Evolutionary conservation across 371 early-diverging fungal species (phyloP).

Genomic region (Syncephalis plumigaleata): DNA sequence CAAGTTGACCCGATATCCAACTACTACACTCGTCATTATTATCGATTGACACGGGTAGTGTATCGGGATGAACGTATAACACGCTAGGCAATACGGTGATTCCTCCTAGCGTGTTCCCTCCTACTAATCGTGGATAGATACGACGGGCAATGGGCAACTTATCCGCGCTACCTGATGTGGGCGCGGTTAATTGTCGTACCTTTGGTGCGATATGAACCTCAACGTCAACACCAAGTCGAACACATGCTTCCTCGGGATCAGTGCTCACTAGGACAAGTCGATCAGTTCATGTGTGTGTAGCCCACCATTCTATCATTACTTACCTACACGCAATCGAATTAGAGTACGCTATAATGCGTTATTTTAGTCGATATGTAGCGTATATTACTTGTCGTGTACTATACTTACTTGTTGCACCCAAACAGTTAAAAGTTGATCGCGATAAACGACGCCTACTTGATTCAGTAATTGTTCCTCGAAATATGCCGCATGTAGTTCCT

Average conservation of each 20-base stretch:
- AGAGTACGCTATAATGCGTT: no score
- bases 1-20: no score
- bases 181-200: conserved; percentile 14
- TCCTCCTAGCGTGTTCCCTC: no score
- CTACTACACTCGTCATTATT: not conserved
- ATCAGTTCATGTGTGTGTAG: no score
- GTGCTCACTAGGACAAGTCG: conserved; percentile 40
- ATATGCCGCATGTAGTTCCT: conserved; percentile 66
- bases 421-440: conserved; percentile 43
- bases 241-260: conserved; percentile 28
- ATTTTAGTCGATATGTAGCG: no score
- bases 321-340: conserved; percentile 23
- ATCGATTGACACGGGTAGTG: not conserved
- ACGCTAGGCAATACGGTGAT: not conserved
- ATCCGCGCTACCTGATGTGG: not conserved
- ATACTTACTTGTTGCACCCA: conserved; percentile 51
- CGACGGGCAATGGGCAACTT: not conserved
- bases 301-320: conserved; percentile 12
- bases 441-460: conserved; percentile 53
- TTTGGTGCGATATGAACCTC: conserved; percentile 76
- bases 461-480: conserved; percentile 60
- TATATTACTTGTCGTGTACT: no score
- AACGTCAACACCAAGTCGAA: conserved; percentile 39
- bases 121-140: not conserved
- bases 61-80: not conserved